Conservation (phyloP, 169 alveolate species). For the Theileria annulata region DNA sequence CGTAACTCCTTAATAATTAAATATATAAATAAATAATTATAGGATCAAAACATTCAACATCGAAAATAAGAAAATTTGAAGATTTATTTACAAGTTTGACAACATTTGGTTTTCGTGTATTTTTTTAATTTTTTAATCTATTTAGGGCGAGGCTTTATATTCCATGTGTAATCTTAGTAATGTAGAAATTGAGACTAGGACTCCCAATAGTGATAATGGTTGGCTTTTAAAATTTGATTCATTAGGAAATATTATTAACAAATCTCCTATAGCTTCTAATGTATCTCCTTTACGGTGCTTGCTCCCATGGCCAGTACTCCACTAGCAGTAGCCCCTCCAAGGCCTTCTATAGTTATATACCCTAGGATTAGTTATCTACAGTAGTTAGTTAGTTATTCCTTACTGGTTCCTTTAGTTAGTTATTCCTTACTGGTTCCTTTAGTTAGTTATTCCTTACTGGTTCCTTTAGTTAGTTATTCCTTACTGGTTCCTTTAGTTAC, state of each 20-base stretch:
- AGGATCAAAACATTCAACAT: conserved; percentile 88
- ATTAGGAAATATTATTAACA: conserved; percentile 63
- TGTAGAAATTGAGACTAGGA: conserved; percentile 69
- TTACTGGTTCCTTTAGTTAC: no score
- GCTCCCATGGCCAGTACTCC: conserved; percentile 23
- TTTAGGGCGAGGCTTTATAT: conserved; percentile 80
- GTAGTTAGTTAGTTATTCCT: no score
- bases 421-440: no score
- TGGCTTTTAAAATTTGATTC: conserved; percentile 65
- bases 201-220: conserved; percentile 67
- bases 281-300: background rate
- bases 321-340: no score
- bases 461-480: no score
- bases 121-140: background rate
- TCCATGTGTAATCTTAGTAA: conserved; percentile 73
- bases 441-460: no score
- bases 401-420: no score
- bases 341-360: conserved; percentile 31
- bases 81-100: conserved; percentile 83
- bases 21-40: conserved; percentile 8
- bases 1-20: no score
- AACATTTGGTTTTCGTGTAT: conserved; percentile 94
- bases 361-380: conserved; percentile 21
- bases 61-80: conserved; percentile 88
- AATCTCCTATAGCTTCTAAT: conserved; percentile 40